phyloP scores from a whole-genome alignment of 148 eudicot species.

The Talinum fruticosum region DNA sequence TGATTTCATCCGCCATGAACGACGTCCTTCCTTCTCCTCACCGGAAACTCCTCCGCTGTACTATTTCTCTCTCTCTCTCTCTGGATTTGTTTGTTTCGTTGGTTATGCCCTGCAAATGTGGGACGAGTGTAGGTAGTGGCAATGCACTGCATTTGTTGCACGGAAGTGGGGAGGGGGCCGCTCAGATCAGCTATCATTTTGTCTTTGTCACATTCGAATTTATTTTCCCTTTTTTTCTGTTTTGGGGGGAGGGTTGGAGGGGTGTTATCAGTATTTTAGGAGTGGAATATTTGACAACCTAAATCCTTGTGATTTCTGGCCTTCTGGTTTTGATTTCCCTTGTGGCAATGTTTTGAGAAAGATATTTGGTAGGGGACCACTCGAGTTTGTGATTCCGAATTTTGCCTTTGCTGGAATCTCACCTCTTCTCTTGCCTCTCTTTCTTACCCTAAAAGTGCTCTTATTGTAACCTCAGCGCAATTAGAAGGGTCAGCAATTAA shows the following conservation, averaged over 20 bases:
- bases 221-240: neutral
- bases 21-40: conserved; percentile 32
- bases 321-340: neutral
- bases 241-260: neutral
- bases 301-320: neutral
- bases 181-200: conserved; percentile 26
- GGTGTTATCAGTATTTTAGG: neutral
- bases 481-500: neutral
- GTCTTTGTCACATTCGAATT: conserved; percentile 18
- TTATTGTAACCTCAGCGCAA: neutral
- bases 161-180: conserved; percentile 9
- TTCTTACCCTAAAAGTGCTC: neutral
- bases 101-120: conserved; percentile 4
- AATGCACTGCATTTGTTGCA: conserved; percentile 4
- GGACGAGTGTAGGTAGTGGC: conserved; percentile 11
- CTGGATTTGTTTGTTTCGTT: conserved; percentile 4
- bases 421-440: neutral
- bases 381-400: neutral
- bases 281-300: neutral
- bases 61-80: conserved; percentile 14
- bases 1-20: conserved; percentile 25
- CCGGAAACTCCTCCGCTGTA: conserved; percentile 55
- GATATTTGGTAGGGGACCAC: conserved; percentile 7
- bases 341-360: neutral
- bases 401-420: conserved; percentile 9